Conservation (phyloP, 225 moss, liverwort and hornwort species). For the Rhytidiadelphus loreus region DNA sequence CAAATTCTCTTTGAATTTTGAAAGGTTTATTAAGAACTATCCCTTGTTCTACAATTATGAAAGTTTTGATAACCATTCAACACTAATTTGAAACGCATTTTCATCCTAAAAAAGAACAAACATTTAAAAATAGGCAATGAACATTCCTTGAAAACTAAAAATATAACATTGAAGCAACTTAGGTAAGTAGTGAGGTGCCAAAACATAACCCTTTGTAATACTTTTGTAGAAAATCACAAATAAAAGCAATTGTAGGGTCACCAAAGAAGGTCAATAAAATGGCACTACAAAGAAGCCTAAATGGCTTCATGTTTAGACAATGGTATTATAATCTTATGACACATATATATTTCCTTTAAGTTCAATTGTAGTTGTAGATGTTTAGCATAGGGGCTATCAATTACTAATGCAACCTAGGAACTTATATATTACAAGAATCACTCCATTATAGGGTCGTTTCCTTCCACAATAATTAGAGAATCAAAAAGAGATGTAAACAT, state of each 20-base stretch:
- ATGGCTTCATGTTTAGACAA: not conserved
- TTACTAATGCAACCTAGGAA: not conserved
- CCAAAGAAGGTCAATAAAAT: not conserved
- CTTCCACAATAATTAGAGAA: accelerated
- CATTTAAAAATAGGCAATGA: too few species aligned
- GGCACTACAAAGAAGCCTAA: not conserved
- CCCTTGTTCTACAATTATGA: not conserved
- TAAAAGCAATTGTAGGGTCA: not conserved
- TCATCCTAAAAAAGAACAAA: not conserved
- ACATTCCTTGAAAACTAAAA: not conserved
- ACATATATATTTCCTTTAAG: not conserved
- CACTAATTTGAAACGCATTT: not conserved
- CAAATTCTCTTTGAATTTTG: not conserved
- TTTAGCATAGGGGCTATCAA: accelerated
- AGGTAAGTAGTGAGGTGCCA: not conserved
- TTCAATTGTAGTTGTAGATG: not conserved
- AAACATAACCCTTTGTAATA: not conserved
- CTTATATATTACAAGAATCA: not conserved
- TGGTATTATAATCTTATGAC: not conserved
- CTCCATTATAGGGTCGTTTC: accelerated
- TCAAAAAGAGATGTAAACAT: accelerated
- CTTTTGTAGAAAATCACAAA: not conserved
- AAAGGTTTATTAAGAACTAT: not conserved
- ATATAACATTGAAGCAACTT: not conserved
- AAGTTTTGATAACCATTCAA: not conserved